These are phyloP conservation scores for Anastatica hierochuntica DNA, from an alignment of 345 rosid genomes.

Conservation along the genomic window DNA sequence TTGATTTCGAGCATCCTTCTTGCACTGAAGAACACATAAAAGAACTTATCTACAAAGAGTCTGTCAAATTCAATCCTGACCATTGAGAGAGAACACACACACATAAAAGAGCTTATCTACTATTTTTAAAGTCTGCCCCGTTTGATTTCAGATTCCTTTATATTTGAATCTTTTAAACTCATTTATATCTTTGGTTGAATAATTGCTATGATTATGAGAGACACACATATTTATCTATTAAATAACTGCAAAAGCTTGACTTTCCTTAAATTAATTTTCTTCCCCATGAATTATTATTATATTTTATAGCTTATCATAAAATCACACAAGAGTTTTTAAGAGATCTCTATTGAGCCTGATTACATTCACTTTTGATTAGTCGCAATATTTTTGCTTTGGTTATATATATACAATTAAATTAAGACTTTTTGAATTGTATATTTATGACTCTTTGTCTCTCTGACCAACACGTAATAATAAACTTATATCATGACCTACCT, in stretches of 20 bases:
- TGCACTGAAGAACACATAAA: constrained; percentile 84
- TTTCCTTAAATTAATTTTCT: not conserved
- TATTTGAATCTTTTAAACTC: constrained; percentile 16
- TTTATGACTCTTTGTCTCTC: constrained; percentile 21
- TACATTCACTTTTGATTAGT: no score
- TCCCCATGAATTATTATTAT: no score
- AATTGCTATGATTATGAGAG: constrained; percentile 22
- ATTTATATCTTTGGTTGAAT: constrained; percentile 18
- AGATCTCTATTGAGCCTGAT: no score
- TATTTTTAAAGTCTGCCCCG: constrained; percentile 8
- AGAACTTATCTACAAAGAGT: constrained; percentile 87
- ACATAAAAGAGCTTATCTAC: constrained; percentile 94
- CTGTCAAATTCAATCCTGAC: constrained; percentile 85
- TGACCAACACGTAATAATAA: constrained; percentile 16
- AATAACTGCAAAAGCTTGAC: constrained; percentile 5
- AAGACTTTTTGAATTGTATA: no score
- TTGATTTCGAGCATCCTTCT: constrained; percentile 91
- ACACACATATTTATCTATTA: constrained; percentile 1
- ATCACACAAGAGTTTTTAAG: no score
- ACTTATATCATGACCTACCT: not conserved
- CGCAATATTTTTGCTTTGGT: no score
- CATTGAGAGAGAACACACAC: no score
- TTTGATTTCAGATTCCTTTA: constrained; percentile 4
- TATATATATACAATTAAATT: no score
- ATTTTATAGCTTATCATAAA: no score